Evolutionary conservation across 768 basidiomycete species (phyloP).

Genomic region (Boletus rex-veris): DNA sequence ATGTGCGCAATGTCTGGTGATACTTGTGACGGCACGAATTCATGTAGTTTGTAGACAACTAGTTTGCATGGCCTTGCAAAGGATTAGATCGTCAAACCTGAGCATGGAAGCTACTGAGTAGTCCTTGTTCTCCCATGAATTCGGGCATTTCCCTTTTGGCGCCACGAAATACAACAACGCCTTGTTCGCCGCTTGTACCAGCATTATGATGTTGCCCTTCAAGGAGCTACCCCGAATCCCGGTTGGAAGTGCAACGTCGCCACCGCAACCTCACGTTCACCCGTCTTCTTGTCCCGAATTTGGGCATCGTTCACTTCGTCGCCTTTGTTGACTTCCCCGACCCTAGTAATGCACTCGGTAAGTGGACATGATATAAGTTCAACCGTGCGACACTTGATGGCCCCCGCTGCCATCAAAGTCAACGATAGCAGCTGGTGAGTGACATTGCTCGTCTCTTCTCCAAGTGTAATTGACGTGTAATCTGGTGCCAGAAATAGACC

Average conservation of each 20-base stretch:
- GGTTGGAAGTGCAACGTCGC: slow-evolving; percentile 8
- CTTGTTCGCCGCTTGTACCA: slow-evolving; percentile 15
- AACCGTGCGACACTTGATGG: not conserved
- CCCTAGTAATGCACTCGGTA: slow-evolving; percentile 4
- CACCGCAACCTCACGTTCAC: slow-evolving; percentile 19
- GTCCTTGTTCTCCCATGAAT: slow-evolving; percentile 1
- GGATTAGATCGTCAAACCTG: not conserved
- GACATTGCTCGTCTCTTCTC: not conserved
- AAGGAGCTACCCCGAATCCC: not conserved
- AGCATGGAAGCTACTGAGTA: too few species aligned
- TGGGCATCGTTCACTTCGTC: slow-evolving; percentile 16
- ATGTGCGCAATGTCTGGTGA: slow-evolving; percentile 1
- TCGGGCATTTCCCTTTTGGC: not conserved
- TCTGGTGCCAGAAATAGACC: not conserved
- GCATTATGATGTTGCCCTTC: not conserved
- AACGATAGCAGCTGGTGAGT: slow-evolving; percentile 28
- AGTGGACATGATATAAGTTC: slow-evolving; percentile 24
- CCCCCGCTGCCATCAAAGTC: slow-evolving; percentile 23
- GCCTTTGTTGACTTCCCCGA: not conserved
- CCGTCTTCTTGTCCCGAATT: slow-evolving; percentile 21
- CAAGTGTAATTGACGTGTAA: slow-evolving; percentile 1
- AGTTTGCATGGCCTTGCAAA: not conserved
- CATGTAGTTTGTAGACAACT: not conserved
- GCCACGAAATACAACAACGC: slow-evolving; percentile 19
- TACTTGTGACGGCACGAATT: not conserved